A percentile compares a stretch with the other conserved stretches of the same genome.
phyloP scores from a whole-genome alignment of 106 monocot genomes.

The Chionographis japonica region DNA sequence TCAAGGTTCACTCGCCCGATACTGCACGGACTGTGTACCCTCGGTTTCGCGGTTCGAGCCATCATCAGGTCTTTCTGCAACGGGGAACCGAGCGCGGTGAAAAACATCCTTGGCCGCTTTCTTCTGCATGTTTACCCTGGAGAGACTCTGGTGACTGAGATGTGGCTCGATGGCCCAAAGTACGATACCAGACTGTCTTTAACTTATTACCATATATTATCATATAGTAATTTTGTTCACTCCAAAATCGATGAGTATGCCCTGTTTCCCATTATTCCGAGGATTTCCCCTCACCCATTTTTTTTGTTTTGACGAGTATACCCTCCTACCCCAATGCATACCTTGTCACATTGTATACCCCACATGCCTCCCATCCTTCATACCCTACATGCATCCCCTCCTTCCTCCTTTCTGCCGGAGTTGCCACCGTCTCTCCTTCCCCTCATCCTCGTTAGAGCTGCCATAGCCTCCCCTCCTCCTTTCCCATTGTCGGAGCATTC shows the following conservation, averaged over 20 bases:
- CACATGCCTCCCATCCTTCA: too few species aligned
- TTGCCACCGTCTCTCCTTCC: too few species aligned
- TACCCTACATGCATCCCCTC: too few species aligned
- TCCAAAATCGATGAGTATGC: neutral
- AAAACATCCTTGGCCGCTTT: slow-evolving; percentile 78
- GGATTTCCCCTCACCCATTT: too few species aligned
- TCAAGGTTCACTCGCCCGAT: slow-evolving; percentile 85
- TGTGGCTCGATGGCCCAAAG: slow-evolving; percentile 84
- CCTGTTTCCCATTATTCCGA: neutral
- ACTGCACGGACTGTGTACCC: slow-evolving; percentile 79
- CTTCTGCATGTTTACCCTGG: slow-evolving; percentile 92
- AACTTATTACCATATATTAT: neutral
- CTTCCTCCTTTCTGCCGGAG: too few species aligned
- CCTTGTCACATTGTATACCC: too few species aligned
- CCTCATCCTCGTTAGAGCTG: too few species aligned
- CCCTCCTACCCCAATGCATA: too few species aligned
- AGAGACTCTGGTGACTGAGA: slow-evolving; percentile 87
- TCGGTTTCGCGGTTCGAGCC: slow-evolving; percentile 75
- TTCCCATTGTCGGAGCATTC: too few species aligned
- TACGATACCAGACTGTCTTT: slow-evolving; percentile 10
- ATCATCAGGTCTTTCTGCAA: slow-evolving; percentile 66
- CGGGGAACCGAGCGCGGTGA: slow-evolving; percentile 60
- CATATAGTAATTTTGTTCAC: too few species aligned
- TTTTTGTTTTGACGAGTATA: too few species aligned
- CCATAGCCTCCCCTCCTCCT: too few species aligned